Percentiles rank a stretch among this genome's conserved stretches.
Evolutionary conservation across 2,329 filamentous ascomycete genomes (phyloP).

Genomic region (Didymella pomorum): DNA sequence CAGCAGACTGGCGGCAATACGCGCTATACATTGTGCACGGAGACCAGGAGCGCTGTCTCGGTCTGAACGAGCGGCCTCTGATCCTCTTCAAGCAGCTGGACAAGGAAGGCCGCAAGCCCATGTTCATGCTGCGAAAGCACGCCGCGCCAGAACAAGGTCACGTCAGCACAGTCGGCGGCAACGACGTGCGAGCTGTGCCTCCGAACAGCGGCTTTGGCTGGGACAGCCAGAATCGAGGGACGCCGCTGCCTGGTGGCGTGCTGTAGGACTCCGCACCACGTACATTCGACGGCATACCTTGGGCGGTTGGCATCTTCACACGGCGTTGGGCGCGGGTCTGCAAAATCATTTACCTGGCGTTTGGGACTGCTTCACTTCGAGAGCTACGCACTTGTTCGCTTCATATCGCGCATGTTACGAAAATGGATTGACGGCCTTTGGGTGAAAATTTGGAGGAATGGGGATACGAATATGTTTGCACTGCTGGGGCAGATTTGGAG

Average conservation of each 20-base stretch:
- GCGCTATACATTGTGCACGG: conserved; percentile 98
- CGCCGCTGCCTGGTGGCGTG: conserved; percentile 37
- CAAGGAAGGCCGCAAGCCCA: conserved; percentile 95
- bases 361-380: conserved; percentile 5
- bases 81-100: conserved; percentile 98
- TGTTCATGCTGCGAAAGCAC: conserved; percentile 92
- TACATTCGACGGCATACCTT: background rate
- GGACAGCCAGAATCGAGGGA: conserved; percentile 36
- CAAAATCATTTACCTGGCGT: conserved; percentile 23
- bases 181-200: conserved; percentile 39
- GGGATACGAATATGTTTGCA: background rate
- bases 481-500: background rate
- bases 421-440: conserved; percentile 9
- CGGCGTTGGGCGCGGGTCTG: conserved; percentile 18
- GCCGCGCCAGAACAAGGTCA: conserved; percentile 62
- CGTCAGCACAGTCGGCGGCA: conserved; percentile 51
- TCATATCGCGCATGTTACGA: conserved; percentile 9
- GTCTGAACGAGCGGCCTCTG: conserved; percentile 89
- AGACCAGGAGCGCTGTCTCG: conserved; percentile 94
- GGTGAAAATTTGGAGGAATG: background rate
- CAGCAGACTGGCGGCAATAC: conserved; percentile 96
- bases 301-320: background rate
- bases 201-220: conserved; percentile 34
- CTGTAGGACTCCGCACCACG: conserved; percentile 18
- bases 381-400: conserved; percentile 9